Evolutionary conservation across 805 yeast species (phyloP).

Genomic region (Teunomyces atbi): DNA sequence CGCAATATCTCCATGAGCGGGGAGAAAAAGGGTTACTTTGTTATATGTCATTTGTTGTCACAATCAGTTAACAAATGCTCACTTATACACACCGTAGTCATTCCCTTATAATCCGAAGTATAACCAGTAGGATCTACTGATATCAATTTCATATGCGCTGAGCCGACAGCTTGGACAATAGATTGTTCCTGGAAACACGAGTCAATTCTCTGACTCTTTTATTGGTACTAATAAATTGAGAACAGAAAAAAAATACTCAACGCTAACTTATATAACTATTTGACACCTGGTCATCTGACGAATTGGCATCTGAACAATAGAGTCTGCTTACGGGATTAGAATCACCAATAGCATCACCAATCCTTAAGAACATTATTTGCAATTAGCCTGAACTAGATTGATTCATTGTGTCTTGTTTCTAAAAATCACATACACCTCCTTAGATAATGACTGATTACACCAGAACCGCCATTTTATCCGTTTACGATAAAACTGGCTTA

Average conservation of each 20-base stretch:
- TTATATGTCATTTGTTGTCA: not conserved
- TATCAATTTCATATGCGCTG: not conserved
- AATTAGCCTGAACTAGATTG: not conserved
- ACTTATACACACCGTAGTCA: not conserved
- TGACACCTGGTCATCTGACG: conserved; percentile 5
- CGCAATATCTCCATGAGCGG: not conserved
- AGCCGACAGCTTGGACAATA: not conserved
- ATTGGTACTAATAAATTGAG: conserved; percentile 3
- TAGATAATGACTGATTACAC: conserved; percentile 36
- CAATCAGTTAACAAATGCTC: not conserved
- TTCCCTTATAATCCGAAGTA: too few species aligned
- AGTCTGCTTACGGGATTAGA: not conserved
- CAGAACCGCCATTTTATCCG: conserved; percentile 93
- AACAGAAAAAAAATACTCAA: conserved; percentile 3
- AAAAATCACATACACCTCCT: not conserved
- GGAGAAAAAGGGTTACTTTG: not conserved
- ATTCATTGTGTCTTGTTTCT: not conserved
- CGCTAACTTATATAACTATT: conserved; percentile 2
- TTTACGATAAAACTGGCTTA: conserved; percentile 95
- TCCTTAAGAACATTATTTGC: not conserved
- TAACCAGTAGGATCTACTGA: not conserved
- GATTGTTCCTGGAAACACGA: not conserved
- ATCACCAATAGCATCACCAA: not conserved
- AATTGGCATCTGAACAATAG: conserved; percentile 1
- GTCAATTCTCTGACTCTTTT: conserved; percentile 4